A percentile compares a stretch with the other conserved stretches of the same genome.
phyloP scores from a whole-genome alignment of 2,329 filamentous ascomycete species.

The Fusarium sambucinum region DNA sequence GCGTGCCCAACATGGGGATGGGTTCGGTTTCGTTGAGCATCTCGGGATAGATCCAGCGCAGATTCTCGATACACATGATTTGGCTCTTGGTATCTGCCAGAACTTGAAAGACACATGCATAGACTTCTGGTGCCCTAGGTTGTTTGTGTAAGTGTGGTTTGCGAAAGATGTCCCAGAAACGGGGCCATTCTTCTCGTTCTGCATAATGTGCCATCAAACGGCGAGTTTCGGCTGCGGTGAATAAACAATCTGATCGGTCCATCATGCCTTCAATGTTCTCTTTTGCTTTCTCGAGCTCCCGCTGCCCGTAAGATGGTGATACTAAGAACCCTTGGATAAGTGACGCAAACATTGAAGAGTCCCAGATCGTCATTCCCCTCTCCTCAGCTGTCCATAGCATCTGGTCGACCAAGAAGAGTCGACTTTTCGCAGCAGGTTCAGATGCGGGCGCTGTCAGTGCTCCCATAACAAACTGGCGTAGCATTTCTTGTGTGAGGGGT shows the following conservation, averaged over 20 bases:
- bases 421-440: constrained; percentile 45
- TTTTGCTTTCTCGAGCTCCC: constrained; percentile 56
- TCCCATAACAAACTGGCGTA: constrained; percentile 55
- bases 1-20: constrained; percentile 57
- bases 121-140: constrained; percentile 65
- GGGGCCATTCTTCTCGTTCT: constrained; percentile 61
- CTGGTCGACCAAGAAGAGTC: constrained; percentile 57
- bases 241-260: constrained; percentile 53
- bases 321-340: constrained; percentile 58
- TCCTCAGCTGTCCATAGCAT: constrained; percentile 61
- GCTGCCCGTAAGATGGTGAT: constrained; percentile 48
- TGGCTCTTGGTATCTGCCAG: constrained; percentile 61
- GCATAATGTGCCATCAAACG: constrained; percentile 63
- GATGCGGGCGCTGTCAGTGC: constrained; percentile 51
- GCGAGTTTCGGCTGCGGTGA: constrained; percentile 56
- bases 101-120: constrained; percentile 64
- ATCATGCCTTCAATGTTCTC: constrained; percentile 61
- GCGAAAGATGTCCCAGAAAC: constrained; percentile 72
- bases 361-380: constrained; percentile 58
- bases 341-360: constrained; percentile 62
- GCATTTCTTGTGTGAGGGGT: constrained; percentile 52
- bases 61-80: constrained; percentile 59
- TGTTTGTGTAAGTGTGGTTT: constrained; percentile 63
- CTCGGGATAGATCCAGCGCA: constrained; percentile 68
- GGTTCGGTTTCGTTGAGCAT: constrained; percentile 68